Evolutionary conservation across 495 filamentous ascomycete species (phyloP), one percentile per base, ranked within the genome.

Genomic region (Talaromyces thailandensis): DNA sequence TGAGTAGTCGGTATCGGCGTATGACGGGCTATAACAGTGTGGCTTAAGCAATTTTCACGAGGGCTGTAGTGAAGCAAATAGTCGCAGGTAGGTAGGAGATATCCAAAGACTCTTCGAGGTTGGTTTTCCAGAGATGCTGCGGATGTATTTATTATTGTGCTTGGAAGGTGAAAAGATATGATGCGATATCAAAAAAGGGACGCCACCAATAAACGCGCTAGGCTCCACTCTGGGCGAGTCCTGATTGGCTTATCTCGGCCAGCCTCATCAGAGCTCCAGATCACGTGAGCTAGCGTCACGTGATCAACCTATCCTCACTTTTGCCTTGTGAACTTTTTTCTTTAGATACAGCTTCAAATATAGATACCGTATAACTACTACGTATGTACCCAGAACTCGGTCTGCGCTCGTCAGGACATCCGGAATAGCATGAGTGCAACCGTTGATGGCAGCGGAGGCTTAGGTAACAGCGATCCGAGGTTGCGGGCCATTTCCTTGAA

Each of bases 121-220:
- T n/a, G 24, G 25, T 56, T 6, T n/a, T 31, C 12, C 23, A 51
- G 48, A 23, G 18, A 51, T 51, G 45, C 45, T 18, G 23, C 7
- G 48, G 23, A 18, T 24, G 48, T 48, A 3, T n/a, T n/a, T n/a
- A n/a, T n/a, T n/a, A n/a, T 7, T 23, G 43, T 18, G 14, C 16
- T 45, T n/a, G 50, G 18, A 24, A 55, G 26, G 51, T 28, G 23
- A 52, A 35, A 55, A 28, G 23, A 55, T 55, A 28, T 28, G 51
- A 55, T 55, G 51, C 51, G 51, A 55, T 55, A 26, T 29, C 16
- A n/a, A 55, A 55, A 48, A 55, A 55, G 51, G 51, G 24, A 25
- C 26, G 51, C 51, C 51, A 28, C 51, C 51, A 55, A 24, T 53
- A 28, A 2, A 28, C 50, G 23, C 24, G 51, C 51, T 55, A 55